Conservation (phyloP, 495 filamentous ascomycete genomes). For the Aspergillus incahuasiensis region DNA sequence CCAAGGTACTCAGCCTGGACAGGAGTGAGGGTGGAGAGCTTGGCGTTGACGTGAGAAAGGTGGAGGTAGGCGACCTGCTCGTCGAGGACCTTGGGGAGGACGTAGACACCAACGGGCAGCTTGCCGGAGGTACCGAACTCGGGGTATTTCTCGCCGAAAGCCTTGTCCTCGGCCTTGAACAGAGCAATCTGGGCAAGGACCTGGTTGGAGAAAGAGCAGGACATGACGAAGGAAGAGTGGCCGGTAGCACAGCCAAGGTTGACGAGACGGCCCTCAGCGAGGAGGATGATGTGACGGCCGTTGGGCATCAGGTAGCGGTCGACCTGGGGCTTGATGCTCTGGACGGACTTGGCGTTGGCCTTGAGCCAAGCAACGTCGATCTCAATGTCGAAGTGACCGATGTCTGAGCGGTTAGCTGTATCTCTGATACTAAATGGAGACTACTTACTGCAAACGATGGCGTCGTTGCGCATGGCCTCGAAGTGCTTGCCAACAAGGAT, state of each 20-base stretch:
- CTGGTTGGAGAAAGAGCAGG: slow-evolving; percentile 99
- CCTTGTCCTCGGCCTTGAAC: slow-evolving; percentile 85
- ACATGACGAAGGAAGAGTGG: slow-evolving; percentile 99
- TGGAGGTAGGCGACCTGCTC: slow-evolving; percentile 96
- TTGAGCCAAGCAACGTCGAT: slow-evolving; percentile 99
- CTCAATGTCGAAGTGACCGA: slow-evolving; percentile 99
- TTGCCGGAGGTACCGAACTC: slow-evolving; percentile 92
- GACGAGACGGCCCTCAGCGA: slow-evolving; percentile 97
- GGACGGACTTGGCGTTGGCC: slow-evolving; percentile 82
- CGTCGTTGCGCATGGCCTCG: slow-evolving; percentile 95
- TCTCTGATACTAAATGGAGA: neutral
- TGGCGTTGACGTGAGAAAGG: slow-evolving; percentile 89
- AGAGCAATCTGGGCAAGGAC: slow-evolving; percentile 98
- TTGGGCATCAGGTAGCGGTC: slow-evolving; percentile 93
- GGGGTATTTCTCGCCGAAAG: slow-evolving; percentile 86
- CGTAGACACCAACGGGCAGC: slow-evolving; percentile 89
- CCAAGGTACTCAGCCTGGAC: slow-evolving; percentile 94
- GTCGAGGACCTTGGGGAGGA: slow-evolving; percentile 96
- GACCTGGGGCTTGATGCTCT: slow-evolving; percentile 99
- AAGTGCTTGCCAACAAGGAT: slow-evolving; percentile 92
- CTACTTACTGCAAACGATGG: slow-evolving; percentile 94
- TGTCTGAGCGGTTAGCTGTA: slow-evolving; percentile 55
- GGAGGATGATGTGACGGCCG: slow-evolving; percentile 95
- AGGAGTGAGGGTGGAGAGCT: slow-evolving; percentile 76
- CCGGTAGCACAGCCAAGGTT: slow-evolving; percentile 98